phyloP scores from a whole-genome alignment of 169 alveolate genomes.

The Eimeria sp. region DNA sequence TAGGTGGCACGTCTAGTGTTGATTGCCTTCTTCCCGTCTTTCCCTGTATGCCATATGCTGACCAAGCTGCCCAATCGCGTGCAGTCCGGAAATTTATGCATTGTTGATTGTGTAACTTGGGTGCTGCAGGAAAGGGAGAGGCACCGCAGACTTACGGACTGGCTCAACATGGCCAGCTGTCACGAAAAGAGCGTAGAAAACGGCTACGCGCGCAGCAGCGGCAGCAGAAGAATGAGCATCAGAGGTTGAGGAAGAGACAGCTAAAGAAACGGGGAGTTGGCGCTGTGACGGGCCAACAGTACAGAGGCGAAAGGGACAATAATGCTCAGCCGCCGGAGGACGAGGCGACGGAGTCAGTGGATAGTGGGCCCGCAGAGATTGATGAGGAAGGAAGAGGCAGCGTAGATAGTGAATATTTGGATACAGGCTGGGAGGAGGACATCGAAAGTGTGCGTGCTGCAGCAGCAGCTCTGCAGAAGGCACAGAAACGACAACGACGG shows the following conservation, averaged over 20 bases:
- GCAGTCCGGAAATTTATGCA: neutral
- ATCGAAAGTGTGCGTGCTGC: slow-evolving; percentile 14
- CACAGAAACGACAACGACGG: neutral
- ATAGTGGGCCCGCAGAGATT: neutral
- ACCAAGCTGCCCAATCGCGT: neutral
- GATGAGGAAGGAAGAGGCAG: neutral
- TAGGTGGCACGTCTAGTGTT: neutral
- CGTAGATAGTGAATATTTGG: neutral
- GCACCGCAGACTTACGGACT: neutral
- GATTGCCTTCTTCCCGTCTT: neutral
- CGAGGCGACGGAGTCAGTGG: neutral
- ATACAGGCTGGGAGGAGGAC: neutral
- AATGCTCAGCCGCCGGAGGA: neutral
- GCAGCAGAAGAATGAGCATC: slow-evolving; percentile 50
- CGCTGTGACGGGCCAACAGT: neutral
- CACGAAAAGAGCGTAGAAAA: slow-evolving; percentile 68
- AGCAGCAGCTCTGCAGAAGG: slow-evolving; percentile 7
- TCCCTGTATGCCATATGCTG: neutral
- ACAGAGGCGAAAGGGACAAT: neutral
- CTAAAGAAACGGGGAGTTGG: neutral
- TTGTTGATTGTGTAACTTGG: neutral
- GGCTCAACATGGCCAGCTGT: slow-evolving; percentile 35
- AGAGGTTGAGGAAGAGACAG: neutral
- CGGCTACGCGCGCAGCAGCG: slow-evolving; percentile 70
- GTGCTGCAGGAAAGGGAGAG: slow-evolving; percentile 15